phyloP scores from a whole-genome alignment of 768 basidiomycete species.

The Tricholoma matsutake region DNA sequence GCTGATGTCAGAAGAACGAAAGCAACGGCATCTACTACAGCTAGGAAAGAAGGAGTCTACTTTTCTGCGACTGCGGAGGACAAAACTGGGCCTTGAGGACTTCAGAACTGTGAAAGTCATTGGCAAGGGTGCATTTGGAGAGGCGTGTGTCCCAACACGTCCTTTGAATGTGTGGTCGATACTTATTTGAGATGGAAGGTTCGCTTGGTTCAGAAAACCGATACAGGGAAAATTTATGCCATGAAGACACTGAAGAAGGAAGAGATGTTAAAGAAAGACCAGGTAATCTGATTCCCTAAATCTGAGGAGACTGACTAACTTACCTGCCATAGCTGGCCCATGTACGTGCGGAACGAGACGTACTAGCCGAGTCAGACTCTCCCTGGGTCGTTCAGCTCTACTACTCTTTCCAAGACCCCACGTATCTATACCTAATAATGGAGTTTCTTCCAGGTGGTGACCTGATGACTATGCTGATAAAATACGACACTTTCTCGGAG shows the following conservation, averaged over 20 bases:
- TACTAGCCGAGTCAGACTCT: conserved; percentile 92
- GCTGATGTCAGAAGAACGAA: conserved; percentile 77
- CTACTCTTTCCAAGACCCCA: conserved; percentile 96
- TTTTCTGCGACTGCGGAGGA: conserved; percentile 83
- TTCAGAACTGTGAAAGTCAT: conserved; percentile 98
- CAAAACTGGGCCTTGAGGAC: conserved; percentile 86
- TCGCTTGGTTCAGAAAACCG: conserved; percentile 91
- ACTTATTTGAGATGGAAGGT: conserved; percentile 43
- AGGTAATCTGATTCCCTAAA: conserved; percentile 44
- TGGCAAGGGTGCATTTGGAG: conserved; percentile 98
- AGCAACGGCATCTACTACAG: conserved; percentile 77
- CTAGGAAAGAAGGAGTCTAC: conserved; percentile 87
- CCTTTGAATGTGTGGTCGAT: not conserved
- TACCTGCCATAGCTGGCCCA: conserved; percentile 73
- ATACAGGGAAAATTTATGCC: conserved; percentile 97
- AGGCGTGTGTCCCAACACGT: conserved; percentile 49
- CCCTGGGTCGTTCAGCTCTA: conserved; percentile 96
- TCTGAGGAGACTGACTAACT: not conserved
- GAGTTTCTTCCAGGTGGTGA: conserved; percentile 98
- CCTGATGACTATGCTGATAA: conserved; percentile 99
- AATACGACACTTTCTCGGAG: conserved; percentile 98
- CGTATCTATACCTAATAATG: conserved; percentile 96
- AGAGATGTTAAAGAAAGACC: conserved; percentile 99
- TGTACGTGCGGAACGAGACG: conserved; percentile 96
- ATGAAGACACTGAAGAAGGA: conserved; percentile 98